A percentile compares a stretch with the other conserved stretches of the same genome.
Evolutionary conservation across 768 basidiomycete species (phyloP).

Genomic region (Hortiboletus flavorubellus): DNA sequence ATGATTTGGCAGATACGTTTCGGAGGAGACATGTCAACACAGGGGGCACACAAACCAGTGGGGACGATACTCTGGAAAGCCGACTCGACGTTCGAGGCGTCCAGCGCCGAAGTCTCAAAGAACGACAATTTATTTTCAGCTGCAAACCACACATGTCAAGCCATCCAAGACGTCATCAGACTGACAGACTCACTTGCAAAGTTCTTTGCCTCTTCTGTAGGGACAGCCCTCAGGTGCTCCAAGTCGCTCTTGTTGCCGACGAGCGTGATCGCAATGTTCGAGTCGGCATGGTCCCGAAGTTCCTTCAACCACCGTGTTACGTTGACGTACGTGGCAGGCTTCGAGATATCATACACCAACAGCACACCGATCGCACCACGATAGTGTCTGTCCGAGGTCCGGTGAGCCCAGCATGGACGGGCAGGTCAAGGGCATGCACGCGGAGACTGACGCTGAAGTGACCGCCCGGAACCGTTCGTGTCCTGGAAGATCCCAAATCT

Average conservation of each 20-base stretch:
- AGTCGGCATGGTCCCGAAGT: conserved; percentile 90
- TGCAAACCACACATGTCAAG: conserved; percentile 27
- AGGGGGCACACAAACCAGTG: conserved; percentile 54
- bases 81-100: conserved; percentile 96
- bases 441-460: conserved; percentile 76
- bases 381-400: conserved; percentile 67
- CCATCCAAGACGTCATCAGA: background rate
- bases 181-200: conserved; percentile 67
- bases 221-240: conserved; percentile 93
- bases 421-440: background rate
- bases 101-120: conserved; percentile 99
- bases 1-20: conserved; percentile 74
- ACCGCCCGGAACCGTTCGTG: conserved; percentile 98
- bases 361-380: conserved; percentile 96
- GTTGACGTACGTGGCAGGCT: conserved; percentile 91
- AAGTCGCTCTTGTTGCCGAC: conserved; percentile 99
- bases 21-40: conserved; percentile 13
- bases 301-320: conserved; percentile 97
- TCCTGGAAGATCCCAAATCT: conserved; percentile 99
- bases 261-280: conserved; percentile 93
- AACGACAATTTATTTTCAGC: conserved; percentile 91
- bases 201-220: conserved; percentile 94
- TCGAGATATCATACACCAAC: conserved; percentile 91
- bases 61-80: conserved; percentile 93
- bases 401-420: background rate